Percentiles rank a stretch among this genome's conserved stretches.
phyloP scores from a whole-genome alignment of 768 basidiomycete species.

The Collybia sordida region DNA sequence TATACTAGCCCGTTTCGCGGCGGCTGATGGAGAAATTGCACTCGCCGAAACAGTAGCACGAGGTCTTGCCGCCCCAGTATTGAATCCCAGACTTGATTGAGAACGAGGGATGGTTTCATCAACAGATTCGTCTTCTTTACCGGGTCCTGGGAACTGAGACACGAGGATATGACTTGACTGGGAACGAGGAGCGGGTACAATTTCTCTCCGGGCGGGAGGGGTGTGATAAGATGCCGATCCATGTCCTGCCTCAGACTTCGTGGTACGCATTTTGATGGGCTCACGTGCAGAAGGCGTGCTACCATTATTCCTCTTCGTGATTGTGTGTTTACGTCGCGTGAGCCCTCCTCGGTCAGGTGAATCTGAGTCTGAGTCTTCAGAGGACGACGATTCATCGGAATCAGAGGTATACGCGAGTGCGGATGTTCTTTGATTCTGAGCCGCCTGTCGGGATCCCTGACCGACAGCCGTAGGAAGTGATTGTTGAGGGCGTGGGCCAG shows the following conservation, averaged over 20 bases:
- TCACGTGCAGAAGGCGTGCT: not conserved
- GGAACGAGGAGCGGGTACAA: constrained; percentile 21
- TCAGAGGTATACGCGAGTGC: constrained; percentile 15
- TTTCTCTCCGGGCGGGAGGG: constrained; percentile 12
- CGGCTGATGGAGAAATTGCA: constrained; percentile 50
- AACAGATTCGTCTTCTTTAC: constrained; percentile 6
- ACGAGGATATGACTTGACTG: constrained; percentile 24
- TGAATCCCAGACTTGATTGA: constrained; percentile 34
- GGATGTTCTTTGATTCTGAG: constrained; percentile 7
- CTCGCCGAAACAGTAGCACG: constrained; percentile 61
- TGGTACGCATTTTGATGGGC: constrained; percentile 23
- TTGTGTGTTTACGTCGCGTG: constrained; percentile 11
- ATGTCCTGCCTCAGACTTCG: constrained; percentile 42
- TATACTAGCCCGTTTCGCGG: constrained; percentile 49
- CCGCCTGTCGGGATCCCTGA: not conserved
- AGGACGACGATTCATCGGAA: constrained; percentile 2
- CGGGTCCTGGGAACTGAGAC: constrained; percentile 8
- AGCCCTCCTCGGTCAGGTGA: constrained; percentile 14
- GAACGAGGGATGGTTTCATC: constrained; percentile 23
- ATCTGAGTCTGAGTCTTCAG: constrained; percentile 24
- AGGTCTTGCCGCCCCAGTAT: constrained; percentile 26
- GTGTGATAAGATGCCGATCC: constrained; percentile 21
- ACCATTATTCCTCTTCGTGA: constrained; percentile 8
- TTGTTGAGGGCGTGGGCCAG: not conserved
- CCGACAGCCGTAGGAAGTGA: no score